Percentiles rank a stretch among this genome's conserved stretches.
Evolutionary conservation across 23 red algal species (phyloP).

Genomic region (Gracilariopsis chorda): DNA sequence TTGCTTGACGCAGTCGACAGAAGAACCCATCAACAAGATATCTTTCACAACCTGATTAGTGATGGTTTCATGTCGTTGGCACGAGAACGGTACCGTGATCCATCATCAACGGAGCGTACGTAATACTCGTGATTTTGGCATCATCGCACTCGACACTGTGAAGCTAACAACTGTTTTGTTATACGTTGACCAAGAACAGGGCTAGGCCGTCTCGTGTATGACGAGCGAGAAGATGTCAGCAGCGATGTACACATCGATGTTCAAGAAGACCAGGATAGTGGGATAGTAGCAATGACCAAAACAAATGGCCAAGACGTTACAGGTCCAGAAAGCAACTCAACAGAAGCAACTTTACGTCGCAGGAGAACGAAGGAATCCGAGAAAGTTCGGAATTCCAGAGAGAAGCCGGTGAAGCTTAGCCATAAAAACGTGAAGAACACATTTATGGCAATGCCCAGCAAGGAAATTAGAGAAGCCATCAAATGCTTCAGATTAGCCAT

Average conservation of each 20-base stretch:
- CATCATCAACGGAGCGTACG: slow-evolving; percentile 39
- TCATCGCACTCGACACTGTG: not conserved
- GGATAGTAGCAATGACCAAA: not conserved
- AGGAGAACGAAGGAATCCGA: not conserved
- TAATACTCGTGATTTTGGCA: not conserved
- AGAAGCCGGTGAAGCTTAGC: not conserved
- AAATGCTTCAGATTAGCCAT: slow-evolving; percentile 49
- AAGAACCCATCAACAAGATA: slow-evolving; percentile 41
- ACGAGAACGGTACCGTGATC: slow-evolving; percentile 54
- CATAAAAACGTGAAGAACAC: not conserved
- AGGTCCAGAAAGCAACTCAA: not conserved
- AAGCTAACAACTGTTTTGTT: not conserved
- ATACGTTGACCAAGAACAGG: not conserved
- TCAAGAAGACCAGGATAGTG: slow-evolving; percentile 10
- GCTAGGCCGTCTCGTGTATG: slow-evolving; percentile 39
- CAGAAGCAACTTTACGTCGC: not conserved
- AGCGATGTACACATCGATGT: not conserved
- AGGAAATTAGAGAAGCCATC: slow-evolving; percentile 53
- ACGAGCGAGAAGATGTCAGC: slow-evolving; percentile 6
- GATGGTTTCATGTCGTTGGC: slow-evolving; percentile 47
- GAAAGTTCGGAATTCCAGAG: not conserved
- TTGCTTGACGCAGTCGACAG: slow-evolving; percentile 37
- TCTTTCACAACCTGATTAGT: slow-evolving; percentile 21
- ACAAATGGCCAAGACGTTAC: too few species aligned
- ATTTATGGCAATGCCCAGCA: slow-evolving; percentile 42